Percentiles rank a stretch among this genome's conserved stretches.
phyloP scores from a whole-genome alignment of 768 basidiomycete species.

The Macrolepiota dolichaula region DNA sequence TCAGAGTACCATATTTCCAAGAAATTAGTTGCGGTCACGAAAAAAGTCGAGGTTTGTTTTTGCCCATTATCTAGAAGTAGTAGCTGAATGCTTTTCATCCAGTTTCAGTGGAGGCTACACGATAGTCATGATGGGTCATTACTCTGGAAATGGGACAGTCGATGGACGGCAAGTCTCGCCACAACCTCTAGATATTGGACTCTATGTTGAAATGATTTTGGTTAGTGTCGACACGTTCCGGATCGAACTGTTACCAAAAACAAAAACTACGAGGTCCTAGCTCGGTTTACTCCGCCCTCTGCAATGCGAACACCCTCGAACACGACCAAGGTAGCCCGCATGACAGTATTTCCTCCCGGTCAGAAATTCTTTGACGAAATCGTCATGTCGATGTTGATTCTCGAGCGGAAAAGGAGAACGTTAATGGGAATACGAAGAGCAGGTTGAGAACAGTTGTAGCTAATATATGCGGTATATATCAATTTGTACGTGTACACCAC shows the following conservation, averaged over 20 bases:
- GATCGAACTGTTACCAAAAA: neutral
- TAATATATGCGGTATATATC: neutral
- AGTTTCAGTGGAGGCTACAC: constrained; percentile 9
- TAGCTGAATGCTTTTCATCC: neutral
- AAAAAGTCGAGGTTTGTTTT: constrained; percentile 10
- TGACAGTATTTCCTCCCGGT: constrained; percentile 12
- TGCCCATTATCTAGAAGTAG: neutral
- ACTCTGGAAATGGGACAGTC: constrained; percentile 6
- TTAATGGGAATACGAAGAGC: neutral
- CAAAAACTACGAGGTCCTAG: constrained; percentile 1
- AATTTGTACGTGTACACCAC: neutral
- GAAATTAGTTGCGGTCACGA: neutral
- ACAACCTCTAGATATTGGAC: neutral
- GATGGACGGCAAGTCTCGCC: neutral
- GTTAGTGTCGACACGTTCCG: constrained; percentile 2
- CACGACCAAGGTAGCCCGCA: neutral
- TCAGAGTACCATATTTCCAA: constrained; percentile 4
- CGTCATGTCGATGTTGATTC: constrained; percentile 12
- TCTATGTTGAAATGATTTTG: neutral
- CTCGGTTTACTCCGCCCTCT: neutral
- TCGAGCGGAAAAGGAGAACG: constrained; percentile 10
- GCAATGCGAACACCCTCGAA: constrained; percentile 1
- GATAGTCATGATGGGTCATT: neutral
- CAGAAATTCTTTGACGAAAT: constrained; percentile 15
- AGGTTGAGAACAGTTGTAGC: neutral